Evolutionary conservation across 352 stramenopile genomes (phyloP).

Genomic region (Phytophthora foliorum): DNA sequence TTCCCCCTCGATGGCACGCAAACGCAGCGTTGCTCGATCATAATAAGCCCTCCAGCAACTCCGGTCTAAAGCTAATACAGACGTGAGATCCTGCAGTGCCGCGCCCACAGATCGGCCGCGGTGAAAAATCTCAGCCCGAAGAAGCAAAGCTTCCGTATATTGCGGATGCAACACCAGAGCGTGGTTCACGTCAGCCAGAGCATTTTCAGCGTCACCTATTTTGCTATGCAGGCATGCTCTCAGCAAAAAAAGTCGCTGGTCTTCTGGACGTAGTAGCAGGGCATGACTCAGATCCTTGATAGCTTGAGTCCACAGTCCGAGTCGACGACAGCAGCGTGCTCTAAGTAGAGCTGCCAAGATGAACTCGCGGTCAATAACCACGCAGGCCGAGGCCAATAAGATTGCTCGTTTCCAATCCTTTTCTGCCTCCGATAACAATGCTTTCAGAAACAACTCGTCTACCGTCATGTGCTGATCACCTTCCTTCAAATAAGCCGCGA

Average conservation of each 20-base stretch:
- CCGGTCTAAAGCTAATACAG: slow-evolving; percentile 63
- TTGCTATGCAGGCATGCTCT: slow-evolving; percentile 69
- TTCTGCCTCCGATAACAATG: slow-evolving; percentile 57
- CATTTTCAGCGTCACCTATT: slow-evolving; percentile 61
- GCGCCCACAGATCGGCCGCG: slow-evolving; percentile 51
- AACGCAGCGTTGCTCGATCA: slow-evolving; percentile 74
- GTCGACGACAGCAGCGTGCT: slow-evolving; percentile 70
- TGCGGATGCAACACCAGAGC: slow-evolving; percentile 71
- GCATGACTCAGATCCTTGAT: slow-evolving; percentile 75
- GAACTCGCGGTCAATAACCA: slow-evolving; percentile 75
- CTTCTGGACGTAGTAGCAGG: slow-evolving; percentile 55
- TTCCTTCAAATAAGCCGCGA: slow-evolving; percentile 60
- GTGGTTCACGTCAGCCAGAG: slow-evolving; percentile 65
- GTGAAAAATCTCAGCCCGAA: slow-evolving; percentile 76
- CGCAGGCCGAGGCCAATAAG: slow-evolving; percentile 72
- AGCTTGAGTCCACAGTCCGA: slow-evolving; percentile 79
- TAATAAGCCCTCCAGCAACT: slow-evolving; percentile 86
- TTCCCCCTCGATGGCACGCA: slow-evolving; percentile 72
- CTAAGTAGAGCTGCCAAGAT: slow-evolving; percentile 66
- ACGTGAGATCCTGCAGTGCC: slow-evolving; percentile 74
- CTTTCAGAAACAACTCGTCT: slow-evolving; percentile 70
- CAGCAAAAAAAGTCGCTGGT: slow-evolving; percentile 67
- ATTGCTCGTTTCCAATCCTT: slow-evolving; percentile 81
- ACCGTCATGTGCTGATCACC: slow-evolving; percentile 68
- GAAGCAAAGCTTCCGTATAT: slow-evolving; percentile 69